Conservation (phyloP, 176 grass and related monocot species). For the Ananas comosus region DNA sequence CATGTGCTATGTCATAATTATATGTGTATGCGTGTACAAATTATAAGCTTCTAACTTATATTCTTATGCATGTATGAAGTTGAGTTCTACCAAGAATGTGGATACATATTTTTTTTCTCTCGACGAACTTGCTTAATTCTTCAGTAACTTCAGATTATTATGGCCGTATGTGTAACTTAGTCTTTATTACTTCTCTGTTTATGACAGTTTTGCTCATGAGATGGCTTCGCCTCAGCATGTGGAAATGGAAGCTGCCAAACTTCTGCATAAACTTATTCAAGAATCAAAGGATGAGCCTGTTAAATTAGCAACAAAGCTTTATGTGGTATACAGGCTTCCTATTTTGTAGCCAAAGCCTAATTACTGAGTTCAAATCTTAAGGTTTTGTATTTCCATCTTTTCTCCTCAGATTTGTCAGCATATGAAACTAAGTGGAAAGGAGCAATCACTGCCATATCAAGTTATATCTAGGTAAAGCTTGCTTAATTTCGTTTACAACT, state of each 20-base stretch:
- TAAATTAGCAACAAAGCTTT: slow-evolving; percentile 96
- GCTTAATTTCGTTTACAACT: slow-evolving; percentile 8
- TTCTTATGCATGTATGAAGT: too few relatives aligned
- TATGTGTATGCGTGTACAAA: too few relatives aligned
- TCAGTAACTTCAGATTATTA: background rate
- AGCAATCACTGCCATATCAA: slow-evolving; percentile 93
- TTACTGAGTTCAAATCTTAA: background rate
- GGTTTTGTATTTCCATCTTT: slow-evolving; percentile 19
- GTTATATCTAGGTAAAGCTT: slow-evolving; percentile 82
- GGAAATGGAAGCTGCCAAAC: slow-evolving; percentile 91
- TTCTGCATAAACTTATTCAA: slow-evolving; percentile 95
- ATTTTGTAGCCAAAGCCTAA: background rate
- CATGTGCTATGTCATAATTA: too few relatives aligned
- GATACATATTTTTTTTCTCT: background rate
- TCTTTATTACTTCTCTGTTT: background rate
- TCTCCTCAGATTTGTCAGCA: slow-evolving; percentile 80
- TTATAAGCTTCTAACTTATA: too few relatives aligned
- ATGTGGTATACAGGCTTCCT: slow-evolving; percentile 48
- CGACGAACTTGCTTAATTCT: background rate
- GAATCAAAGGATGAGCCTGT: slow-evolving; percentile 92
- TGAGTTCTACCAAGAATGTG: too few relatives aligned
- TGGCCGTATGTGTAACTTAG: slow-evolving; percentile 4
- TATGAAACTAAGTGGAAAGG: slow-evolving; percentile 97
- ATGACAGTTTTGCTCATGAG: slow-evolving; percentile 22
- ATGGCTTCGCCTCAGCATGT: slow-evolving; percentile 93